phyloP scores from a whole-genome alignment of 1,284 basidiomycete genomes.

The Cystobasidium pallidum region DNA sequence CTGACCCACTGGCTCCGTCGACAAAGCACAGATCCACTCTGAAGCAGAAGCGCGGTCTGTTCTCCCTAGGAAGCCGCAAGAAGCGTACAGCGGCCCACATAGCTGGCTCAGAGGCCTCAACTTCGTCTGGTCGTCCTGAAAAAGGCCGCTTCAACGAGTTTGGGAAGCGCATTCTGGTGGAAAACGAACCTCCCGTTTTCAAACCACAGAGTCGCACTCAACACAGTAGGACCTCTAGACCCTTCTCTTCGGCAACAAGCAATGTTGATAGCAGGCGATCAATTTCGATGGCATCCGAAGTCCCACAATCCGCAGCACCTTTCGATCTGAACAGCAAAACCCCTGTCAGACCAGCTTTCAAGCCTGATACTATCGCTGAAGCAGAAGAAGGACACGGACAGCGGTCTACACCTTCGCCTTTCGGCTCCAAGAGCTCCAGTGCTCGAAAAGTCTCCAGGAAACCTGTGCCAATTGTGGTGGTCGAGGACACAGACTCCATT shows the following conservation, averaged over 20 bases:
- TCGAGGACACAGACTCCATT: neutral
- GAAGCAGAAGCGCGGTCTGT: neutral
- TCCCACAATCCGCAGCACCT: too few species aligned
- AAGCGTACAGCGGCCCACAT: neutral
- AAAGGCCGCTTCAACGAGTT: neutral
- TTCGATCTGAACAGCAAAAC: neutral
- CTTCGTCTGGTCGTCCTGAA: neutral
- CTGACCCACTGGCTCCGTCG: neutral
- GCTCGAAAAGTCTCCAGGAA: conserved; percentile 5
- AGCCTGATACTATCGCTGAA: neutral
- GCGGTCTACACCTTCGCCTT: neutral
- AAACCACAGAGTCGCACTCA: neutral
- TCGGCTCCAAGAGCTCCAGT: neutral
- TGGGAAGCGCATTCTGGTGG: neutral
- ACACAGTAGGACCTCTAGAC: neutral
- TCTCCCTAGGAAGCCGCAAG: conserved; percentile 8
- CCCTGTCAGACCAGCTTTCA: neutral
- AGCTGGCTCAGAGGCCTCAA: neutral
- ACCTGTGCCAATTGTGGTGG: neutral
- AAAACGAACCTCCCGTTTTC: neutral
- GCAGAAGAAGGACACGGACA: neutral
- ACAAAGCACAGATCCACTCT: neutral
- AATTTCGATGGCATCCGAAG: too few species aligned
- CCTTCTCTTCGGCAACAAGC: neutral
- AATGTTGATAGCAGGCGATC: too few species aligned